Conservation (phyloP, 2,329 filamentous ascomycete species). For the Talaromyces sp. region DNA sequence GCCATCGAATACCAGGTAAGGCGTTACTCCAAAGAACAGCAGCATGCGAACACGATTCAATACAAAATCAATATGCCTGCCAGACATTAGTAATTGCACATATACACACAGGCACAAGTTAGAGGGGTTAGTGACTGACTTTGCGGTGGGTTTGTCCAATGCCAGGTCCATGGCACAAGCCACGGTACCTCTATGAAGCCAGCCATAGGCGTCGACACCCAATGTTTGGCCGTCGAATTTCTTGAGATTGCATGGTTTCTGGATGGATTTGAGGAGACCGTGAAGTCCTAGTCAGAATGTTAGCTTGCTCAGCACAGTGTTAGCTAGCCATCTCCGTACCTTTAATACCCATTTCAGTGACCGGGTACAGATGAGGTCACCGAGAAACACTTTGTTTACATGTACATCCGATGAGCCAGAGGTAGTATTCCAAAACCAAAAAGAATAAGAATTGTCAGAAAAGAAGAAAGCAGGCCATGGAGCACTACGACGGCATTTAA, state of each 20-base stretch:
- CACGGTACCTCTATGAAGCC: conserved; percentile 91
- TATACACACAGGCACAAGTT: not conserved
- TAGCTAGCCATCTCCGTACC: conserved; percentile 23
- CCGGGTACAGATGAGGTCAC: conserved; percentile 23
- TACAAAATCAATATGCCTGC: conserved; percentile 81
- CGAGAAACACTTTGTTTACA: conserved; percentile 24
- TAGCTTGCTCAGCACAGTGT: conserved; percentile 10
- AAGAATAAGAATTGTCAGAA: conserved; percentile 9
- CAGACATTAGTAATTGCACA: conserved; percentile 16
- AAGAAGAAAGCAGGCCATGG: conserved; percentile 7
- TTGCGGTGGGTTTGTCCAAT: conserved; percentile 78
- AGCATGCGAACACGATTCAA: conserved; percentile 92
- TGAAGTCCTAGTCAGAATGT: conserved; percentile 64
- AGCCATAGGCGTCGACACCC: conserved; percentile 96
- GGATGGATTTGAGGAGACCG: conserved; percentile 91
- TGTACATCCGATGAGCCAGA: conserved; percentile 13
- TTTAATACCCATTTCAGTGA: conserved; percentile 42
- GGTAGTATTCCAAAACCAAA: conserved; percentile 9
- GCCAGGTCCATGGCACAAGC: conserved; percentile 88
- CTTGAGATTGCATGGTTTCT: conserved; percentile 80
- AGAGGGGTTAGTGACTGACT: conserved; percentile 53
- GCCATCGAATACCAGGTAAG: conserved; percentile 93
- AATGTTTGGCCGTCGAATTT: conserved; percentile 83
- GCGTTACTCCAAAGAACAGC: conserved; percentile 86
- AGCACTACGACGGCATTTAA: not conserved